Percentiles rank a stretch among this genome's conserved stretches.
Evolutionary conservation across 352 stramenopile genomes (phyloP).

Genomic region (Phytophthora tentaculata): DNA sequence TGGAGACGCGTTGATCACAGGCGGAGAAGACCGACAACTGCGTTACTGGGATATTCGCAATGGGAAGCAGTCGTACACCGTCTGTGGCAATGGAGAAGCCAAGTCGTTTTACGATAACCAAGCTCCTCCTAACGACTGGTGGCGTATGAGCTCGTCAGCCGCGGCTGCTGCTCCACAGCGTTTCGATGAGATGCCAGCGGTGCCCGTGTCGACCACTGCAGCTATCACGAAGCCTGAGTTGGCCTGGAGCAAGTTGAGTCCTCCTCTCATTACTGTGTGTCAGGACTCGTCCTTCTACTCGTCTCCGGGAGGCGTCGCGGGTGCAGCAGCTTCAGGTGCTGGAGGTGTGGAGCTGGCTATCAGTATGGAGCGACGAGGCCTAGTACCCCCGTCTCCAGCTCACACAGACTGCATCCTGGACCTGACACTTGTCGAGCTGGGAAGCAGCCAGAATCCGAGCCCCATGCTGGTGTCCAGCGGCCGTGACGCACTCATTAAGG

Average conservation of each 20-base stretch:
- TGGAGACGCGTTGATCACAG: slow-evolving; percentile 91
- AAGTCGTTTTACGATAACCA: slow-evolving; percentile 91
- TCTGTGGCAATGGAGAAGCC: slow-evolving; percentile 88
- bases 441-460: slow-evolving; percentile 50
- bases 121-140: slow-evolving; percentile 78
- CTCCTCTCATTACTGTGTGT: slow-evolving; percentile 85
- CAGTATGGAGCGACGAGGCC: slow-evolving; percentile 89
- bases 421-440: slow-evolving; percentile 94
- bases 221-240: slow-evolving; percentile 82
- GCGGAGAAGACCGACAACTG: slow-evolving; percentile 94
- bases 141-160: slow-evolving; percentile 72
- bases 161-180: slow-evolving; percentile 28
- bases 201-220: slow-evolving; percentile 27
- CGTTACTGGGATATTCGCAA: slow-evolving; percentile 97
- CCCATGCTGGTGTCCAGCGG: slow-evolving; percentile 93
- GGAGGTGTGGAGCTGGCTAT: slow-evolving; percentile 71
- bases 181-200: slow-evolving; percentile 41
- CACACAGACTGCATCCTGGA: slow-evolving; percentile 97
- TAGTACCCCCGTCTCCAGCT: slow-evolving; percentile 83
- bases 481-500: slow-evolving; percentile 96
- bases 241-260: slow-evolving; percentile 88
- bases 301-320: slow-evolving; percentile 50
- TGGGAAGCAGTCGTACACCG: slow-evolving; percentile 93
- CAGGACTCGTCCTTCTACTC: slow-evolving; percentile 83
- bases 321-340: slow-evolving; percentile 49